A percentile compares a stretch with the other conserved stretches of the same genome.
phyloP scores from a whole-genome alignment of 257 asterid species.

The Gentiana macrophylla region DNA sequence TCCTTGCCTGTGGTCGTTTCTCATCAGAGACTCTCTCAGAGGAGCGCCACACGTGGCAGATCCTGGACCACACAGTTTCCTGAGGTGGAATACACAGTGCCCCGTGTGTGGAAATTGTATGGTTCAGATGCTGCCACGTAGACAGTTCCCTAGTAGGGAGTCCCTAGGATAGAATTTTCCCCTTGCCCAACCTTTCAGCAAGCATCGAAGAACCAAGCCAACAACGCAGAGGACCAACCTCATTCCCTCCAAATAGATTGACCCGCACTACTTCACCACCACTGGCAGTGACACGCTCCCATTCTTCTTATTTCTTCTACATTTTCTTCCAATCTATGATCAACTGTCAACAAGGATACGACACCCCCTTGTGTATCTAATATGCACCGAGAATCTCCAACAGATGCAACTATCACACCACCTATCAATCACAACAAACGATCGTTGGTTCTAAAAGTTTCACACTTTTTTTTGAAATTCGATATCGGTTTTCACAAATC shows the following conservation, averaged over 20 bases:
- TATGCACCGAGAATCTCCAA: slow-evolving; percentile 96
- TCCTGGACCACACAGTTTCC: no score
- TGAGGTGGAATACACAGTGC: no score
- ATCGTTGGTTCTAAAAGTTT: slow-evolving; percentile 93
- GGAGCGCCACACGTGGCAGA: no score
- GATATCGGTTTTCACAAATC: slow-evolving; percentile 88
- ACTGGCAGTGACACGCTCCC: slow-evolving; percentile 95
- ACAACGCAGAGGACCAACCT: no score
- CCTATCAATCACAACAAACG: slow-evolving; percentile 87
- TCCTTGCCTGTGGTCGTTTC: no score
- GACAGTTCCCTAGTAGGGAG: no score
- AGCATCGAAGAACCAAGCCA: no score
- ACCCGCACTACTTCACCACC: slow-evolving; percentile 98
- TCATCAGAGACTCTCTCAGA: no score
- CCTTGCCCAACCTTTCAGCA: no score
- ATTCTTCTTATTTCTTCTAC: slow-evolving; percentile 83
- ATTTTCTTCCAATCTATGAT: slow-evolving; percentile 92
- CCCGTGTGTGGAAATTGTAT: no score
- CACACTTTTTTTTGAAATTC: slow-evolving; percentile 95
- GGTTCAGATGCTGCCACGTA: no score
- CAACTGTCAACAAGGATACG: slow-evolving; percentile 82
- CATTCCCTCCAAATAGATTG: slow-evolving; percentile 83
- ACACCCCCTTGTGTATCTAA: slow-evolving; percentile 91
- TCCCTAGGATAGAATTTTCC: no score
- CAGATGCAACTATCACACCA: slow-evolving; percentile 99